These are phyloP conservation scores for Plasmodium cynomolgi DNA, from an alignment of 169 alveolate species.

Conservation along the genomic window DNA sequence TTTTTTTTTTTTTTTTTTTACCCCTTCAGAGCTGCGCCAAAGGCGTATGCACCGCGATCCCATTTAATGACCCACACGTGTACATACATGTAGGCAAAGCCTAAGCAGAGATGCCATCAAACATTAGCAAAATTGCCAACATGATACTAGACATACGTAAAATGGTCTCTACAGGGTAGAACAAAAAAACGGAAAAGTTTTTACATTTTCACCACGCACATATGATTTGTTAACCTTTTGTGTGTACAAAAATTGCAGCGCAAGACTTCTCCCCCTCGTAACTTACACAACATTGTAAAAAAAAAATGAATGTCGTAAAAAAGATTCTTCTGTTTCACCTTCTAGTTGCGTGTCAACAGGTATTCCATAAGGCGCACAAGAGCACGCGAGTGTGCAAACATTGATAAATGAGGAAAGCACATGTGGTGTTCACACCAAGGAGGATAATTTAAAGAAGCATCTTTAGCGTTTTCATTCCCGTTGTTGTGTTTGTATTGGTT, in stretches of 20 bases:
- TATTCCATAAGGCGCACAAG: background rate
- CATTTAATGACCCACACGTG: background rate
- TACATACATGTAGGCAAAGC: slow-evolving; percentile 21
- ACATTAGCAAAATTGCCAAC: background rate
- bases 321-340: background rate
- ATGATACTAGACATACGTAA: slow-evolving; percentile 4
- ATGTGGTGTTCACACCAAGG: background rate
- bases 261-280: background rate
- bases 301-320: slow-evolving; percentile 6
- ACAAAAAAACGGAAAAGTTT: background rate
- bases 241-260: background rate
- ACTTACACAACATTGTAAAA: background rate
- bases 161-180: background rate
- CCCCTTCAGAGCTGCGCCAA: background rate
- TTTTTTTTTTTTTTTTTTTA: background rate
- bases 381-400: background rate
- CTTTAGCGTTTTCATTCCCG: background rate
- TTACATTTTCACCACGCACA: background rate
- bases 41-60: background rate
- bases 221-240: background rate
- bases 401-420: background rate
- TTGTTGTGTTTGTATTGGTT: background rate
- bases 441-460: background rate
- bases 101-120: background rate
- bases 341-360: slow-evolving; percentile 7